Evolutionary conservation across 108 stramenopile species (phyloP).

Genomic region (Conticribra guillardii): DNA sequence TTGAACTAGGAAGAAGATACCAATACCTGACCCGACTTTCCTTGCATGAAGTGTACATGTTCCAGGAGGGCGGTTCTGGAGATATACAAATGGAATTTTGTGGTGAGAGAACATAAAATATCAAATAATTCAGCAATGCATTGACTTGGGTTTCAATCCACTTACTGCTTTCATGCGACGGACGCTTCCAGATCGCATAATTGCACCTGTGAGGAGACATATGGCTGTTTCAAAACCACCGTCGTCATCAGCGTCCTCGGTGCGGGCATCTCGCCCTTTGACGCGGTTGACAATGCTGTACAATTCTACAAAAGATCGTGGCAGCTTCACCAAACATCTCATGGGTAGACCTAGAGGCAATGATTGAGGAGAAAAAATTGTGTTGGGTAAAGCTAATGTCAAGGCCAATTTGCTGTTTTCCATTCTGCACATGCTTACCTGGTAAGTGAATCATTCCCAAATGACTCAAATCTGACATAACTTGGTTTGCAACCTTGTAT

Average conservation of each 20-base stretch:
- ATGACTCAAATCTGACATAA: constrained; percentile 87
- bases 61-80: constrained; percentile 65
- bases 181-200: constrained; percentile 80
- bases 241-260: constrained; percentile 71
- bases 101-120: too few relatives aligned
- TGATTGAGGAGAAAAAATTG: background rate
- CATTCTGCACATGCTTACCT: constrained; percentile 36
- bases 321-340: constrained; percentile 81
- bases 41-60: constrained; percentile 88
- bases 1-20: constrained; percentile 90
- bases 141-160: constrained; percentile 6
- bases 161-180: constrained; percentile 55
- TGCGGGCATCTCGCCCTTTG: constrained; percentile 68
- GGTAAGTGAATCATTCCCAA: constrained; percentile 76
- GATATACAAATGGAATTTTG: constrained; percentile 6
- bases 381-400: background rate
- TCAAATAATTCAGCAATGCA: background rate
- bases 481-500: constrained; percentile 54
- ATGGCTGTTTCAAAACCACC: constrained; percentile 83
- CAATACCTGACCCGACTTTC: constrained; percentile 85
- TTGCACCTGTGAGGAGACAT: constrained; percentile 87
- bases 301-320: constrained; percentile 88
- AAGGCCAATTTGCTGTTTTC: too few relatives aligned
- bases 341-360: constrained; percentile 18
- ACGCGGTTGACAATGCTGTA: constrained; percentile 84